These are phyloP conservation scores for Cubamyces sp. DNA, from an alignment of 768 basidiomycete species.

Conservation along the genomic window DNA sequence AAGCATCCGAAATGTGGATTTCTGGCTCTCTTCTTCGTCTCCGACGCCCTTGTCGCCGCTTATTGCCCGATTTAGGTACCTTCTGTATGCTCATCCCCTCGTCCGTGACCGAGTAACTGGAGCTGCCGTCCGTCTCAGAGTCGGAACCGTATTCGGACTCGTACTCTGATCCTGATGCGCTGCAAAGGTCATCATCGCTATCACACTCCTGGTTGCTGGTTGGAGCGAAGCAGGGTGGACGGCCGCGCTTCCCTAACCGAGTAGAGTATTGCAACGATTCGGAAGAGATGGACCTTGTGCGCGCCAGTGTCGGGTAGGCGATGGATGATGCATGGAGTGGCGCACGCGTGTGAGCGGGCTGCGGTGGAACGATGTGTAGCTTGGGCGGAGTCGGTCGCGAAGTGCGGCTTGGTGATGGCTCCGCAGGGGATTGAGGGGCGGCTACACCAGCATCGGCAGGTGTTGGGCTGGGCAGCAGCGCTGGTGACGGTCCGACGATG, in stretches of 20 bases:
- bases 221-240: not conserved
- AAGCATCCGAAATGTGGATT: constrained; percentile 45
- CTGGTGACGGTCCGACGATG: constrained; percentile 4
- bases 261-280: constrained; percentile 5
- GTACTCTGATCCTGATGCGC: constrained; percentile 14
- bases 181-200: constrained; percentile 14
- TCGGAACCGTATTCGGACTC: constrained; percentile 21
- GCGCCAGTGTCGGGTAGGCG: not conserved
- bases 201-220: constrained; percentile 13
- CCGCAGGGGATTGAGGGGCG: constrained; percentile 6
- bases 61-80: not conserved
- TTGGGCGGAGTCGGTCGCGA: constrained; percentile 9
- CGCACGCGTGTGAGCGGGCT: constrained; percentile 6
- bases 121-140: constrained; percentile 12
- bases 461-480: not conserved
- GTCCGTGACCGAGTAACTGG: constrained; percentile 8
- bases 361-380: constrained; percentile 13
- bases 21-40: constrained; percentile 16
- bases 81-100: constrained; percentile 6
- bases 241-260: not conserved
- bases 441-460: not conserved
- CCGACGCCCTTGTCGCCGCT: constrained; percentile 27
- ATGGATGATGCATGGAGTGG: constrained; percentile 14
- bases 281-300: constrained; percentile 11
- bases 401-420: not conserved